Base-by-base conservation (phyloP, 331 rosid species). In the Rhamnella rubrinervis region DNA sequence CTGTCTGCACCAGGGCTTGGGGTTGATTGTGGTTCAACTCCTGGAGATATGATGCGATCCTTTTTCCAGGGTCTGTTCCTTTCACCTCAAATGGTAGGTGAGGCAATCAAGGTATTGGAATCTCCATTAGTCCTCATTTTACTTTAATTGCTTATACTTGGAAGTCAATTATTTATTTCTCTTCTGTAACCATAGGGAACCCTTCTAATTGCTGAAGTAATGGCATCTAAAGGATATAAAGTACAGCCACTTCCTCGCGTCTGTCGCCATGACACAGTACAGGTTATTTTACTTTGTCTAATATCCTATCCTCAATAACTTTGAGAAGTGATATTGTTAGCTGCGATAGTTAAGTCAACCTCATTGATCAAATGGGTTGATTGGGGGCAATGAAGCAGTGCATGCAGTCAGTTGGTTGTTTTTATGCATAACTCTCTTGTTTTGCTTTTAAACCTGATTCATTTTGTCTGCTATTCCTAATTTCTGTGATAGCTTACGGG, bases 31-130 rank as follows among this genome's bases (percentile, higher is more conserved):
- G 98, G 98, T 53, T 77, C 97, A 63, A 86, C 90, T 67, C 92
- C 98, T 1, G 98, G 98, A 12, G 84, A 92, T 71, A 50, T 88
- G 53, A 92, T 90, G 97, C 83, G 98, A 69, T 78, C 93, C 26
- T 86, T 92, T 79, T 92, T 92, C 75, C 98, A 90, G 77, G 98
- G 98, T 18, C 80, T 90, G 70, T 90, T 85, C 82, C 98, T 92
- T 77, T 88, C 98, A n/a, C 96, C 98, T 85, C 98, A 92, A 88
- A 92, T 92, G 98, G 98, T 92, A 59, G 98, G 98, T 19, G 97
- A 90, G 80, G 96, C 97, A 58, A 59, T 92, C 81, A 92, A 92
- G 97, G 98, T 92, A 66, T 65, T 61, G 20, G 28, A 71, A 59
- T 70, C 78, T 70, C 75, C 69, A 55, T 58, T 23, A 8, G 17